These are phyloP conservation scores for Pseudogymnoascus pannorum DNA, from an alignment of 2,329 filamentous ascomycete genomes.

Conservation along the genomic window DNA sequence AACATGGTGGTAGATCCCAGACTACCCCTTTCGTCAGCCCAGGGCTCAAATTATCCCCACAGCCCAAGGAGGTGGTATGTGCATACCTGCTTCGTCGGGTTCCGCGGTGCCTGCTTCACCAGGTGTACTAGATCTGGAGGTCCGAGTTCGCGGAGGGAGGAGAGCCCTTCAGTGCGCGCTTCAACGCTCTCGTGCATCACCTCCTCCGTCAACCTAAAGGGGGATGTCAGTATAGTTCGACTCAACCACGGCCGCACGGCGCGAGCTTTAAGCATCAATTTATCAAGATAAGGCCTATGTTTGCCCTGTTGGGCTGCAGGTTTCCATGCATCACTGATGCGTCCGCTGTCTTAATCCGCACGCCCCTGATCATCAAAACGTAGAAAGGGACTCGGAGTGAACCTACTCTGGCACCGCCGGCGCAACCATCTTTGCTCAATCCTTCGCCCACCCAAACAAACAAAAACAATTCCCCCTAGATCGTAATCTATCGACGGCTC, in stretches of 20 bases:
- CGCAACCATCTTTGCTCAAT: slow-evolving; percentile 49
- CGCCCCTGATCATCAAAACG: not conserved
- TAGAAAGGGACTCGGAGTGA: not conserved
- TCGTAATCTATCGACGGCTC: not conserved
- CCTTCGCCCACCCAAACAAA: slow-evolving; percentile 1
- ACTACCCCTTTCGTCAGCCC: slow-evolving; percentile 41
- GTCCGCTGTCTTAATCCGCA: not conserved
- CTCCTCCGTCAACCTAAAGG: slow-evolving; percentile 79
- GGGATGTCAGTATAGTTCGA: not conserved
- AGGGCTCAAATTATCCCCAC: not conserved
- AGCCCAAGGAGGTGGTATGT: not conserved
- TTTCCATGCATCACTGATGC: not conserved
- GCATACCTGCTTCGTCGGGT: slow-evolving; percentile 47
- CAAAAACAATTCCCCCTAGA: not conserved
- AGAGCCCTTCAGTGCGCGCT: slow-evolving; percentile 81
- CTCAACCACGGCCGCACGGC: not conserved
- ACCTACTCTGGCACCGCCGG: slow-evolving; percentile 70
- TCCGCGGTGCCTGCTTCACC: slow-evolving; percentile 63
- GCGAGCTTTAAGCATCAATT: not conserved
- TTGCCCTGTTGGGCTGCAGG: not conserved
- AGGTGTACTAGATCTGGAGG: slow-evolving; percentile 94
- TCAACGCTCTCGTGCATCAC: slow-evolving; percentile 87
- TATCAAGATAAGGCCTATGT: not conserved
- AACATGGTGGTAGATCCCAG: slow-evolving; percentile 94
- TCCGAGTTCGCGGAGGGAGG: slow-evolving; percentile 81